Base-by-base conservation (phyloP, 1,139 yeast genomes). In the Taphrina sp. region DNA sequence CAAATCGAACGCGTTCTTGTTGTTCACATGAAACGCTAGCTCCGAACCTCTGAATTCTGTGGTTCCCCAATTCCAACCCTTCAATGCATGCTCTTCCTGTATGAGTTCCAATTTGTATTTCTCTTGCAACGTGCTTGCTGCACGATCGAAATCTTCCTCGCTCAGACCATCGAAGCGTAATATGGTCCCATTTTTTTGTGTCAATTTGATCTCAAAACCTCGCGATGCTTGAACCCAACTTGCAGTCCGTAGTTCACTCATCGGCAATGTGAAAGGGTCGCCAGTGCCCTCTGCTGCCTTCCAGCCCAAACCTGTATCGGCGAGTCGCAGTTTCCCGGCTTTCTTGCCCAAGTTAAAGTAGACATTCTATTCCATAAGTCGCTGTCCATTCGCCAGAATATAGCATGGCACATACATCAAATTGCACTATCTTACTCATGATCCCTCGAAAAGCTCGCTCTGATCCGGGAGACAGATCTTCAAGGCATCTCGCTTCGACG, bases 51-150 rank as follows among this genome's bases (percentile, higher is more conserved):
- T 95, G 69, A 94, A 80, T 68, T 90, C 96, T 8, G 92, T 77
- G 61, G 83, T 82, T 57, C 99, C 99, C 98, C 98, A 92, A 70
- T 92, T 92, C 98, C 98, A 92, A 38, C 99, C 99, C 71, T 96
- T 80, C 63, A 92, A 74, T 3, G 96, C 85, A 69, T 92, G 98
- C 65, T 92, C 97, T 65, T 77, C 81, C 61, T 79, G 83, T 64
- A 92, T 97, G 61, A 94, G 75, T 54, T 78, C 78, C 52, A 87
- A 74, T 56, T 74, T 74, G 70, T 89, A 88, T 65, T 85, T 80
- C 63, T 90, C 77, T 66, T 85, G 90, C 63, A 94, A 75, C 64
- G 90, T 95, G 66, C 81, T 85, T 69, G 89, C 90, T 66, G 92
- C 74, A 62, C 85, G 77, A 61, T 82, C 80, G 66, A 85, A 84